Percentiles rank a stretch among this genome's conserved stretches.
phyloP scores from a whole-genome alignment of 129 eudicot genomes.

The Arctium minus region DNA sequence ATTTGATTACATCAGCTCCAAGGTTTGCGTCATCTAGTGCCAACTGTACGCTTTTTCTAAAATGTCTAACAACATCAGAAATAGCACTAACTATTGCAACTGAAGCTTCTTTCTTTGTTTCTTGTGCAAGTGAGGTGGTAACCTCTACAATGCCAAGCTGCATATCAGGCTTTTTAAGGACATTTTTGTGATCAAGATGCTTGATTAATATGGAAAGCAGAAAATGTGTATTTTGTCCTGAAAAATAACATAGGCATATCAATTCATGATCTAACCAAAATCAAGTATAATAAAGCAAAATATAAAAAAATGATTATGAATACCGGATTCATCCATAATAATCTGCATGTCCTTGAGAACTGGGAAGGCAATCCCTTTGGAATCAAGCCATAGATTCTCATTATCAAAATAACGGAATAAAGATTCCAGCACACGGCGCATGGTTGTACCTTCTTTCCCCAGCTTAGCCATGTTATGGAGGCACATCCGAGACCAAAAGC shows the following conservation, averaged over 20 bases:
- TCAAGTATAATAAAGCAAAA: neutral
- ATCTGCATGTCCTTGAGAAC: conserved; percentile 82
- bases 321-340: conserved; percentile 83
- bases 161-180: conserved; percentile 84
- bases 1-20: conserved; percentile 51
- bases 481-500: conserved; percentile 93
- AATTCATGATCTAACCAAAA: neutral
- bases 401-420: conserved; percentile 77
- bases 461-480: conserved; percentile 86
- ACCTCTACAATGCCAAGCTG: conserved; percentile 74
- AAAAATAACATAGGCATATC: conserved; percentile 4
- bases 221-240: conserved; percentile 91
- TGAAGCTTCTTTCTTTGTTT: conserved; percentile 62
- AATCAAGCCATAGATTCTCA: conserved; percentile 56
- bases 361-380: conserved; percentile 71
- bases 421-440: conserved; percentile 90
- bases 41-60: conserved; percentile 72
- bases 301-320: neutral
- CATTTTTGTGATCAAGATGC: conserved; percentile 96
- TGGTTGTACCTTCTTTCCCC: conserved; percentile 86
- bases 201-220: conserved; percentile 74
- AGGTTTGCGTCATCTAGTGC: conserved; percentile 68
- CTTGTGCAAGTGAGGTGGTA: conserved; percentile 61
- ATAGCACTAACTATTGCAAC: conserved; percentile 80
- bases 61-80: conserved; percentile 79